phyloP scores from a whole-genome alignment of 805 yeast genomes.

The Candida pseudofarinosa region DNA sequence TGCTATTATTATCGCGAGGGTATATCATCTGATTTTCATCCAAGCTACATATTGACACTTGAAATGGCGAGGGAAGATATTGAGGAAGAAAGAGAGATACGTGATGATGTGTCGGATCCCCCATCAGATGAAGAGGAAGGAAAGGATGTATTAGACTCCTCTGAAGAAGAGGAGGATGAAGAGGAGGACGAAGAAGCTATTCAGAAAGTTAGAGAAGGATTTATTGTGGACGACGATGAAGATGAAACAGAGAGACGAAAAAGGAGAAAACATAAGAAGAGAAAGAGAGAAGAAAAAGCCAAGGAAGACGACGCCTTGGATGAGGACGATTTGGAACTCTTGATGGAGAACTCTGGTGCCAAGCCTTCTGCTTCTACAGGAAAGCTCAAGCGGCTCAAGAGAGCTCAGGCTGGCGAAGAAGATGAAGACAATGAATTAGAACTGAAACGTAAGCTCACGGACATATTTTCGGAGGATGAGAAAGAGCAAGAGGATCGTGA shows the following conservation, averaged over 20 bases:
- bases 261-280: constrained; percentile 37
- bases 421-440: constrained; percentile 28
- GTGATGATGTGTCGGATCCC: constrained; percentile 25
- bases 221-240: constrained; percentile 86
- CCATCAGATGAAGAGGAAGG: constrained; percentile 30
- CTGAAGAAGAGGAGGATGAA: constrained; percentile 88
- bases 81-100: constrained; percentile 36
- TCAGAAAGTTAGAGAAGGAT: constrained; percentile 79
- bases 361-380: constrained; percentile 40
- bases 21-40: not conserved
- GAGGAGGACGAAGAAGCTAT: constrained; percentile 87
- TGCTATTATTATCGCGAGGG: not conserved
- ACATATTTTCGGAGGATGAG: constrained; percentile 62
- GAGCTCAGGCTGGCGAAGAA: constrained; percentile 44
- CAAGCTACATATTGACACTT: not conserved
- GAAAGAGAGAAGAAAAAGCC: constrained; percentile 28
- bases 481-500: constrained; percentile 29
- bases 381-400: constrained; percentile 77
- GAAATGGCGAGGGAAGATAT: constrained; percentile 27
- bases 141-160: constrained; percentile 52
- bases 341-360: constrained; percentile 89
- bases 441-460: constrained; percentile 36
- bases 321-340: constrained; percentile 90
- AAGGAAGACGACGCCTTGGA: constrained; percentile 67
- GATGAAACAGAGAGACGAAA: constrained; percentile 26